Evolutionary conservation across 805 yeast species (phyloP), one percentile per base, ranked within the genome.

Genomic region (Yarrowia sp.): DNA sequence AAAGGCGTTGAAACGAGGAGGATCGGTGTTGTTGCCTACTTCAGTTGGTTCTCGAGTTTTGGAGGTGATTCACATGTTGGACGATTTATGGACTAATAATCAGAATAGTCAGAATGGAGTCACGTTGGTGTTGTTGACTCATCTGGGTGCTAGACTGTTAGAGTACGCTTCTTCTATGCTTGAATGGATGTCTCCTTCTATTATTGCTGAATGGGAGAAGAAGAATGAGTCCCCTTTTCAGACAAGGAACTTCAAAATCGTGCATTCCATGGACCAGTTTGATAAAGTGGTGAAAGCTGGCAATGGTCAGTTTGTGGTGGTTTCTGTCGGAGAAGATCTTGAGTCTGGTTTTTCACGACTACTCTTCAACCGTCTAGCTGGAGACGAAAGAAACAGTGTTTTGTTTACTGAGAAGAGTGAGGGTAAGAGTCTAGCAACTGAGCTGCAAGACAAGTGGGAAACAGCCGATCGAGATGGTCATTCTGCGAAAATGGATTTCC

Each of bases 141-240:
- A 85, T 70, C 86, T 92, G 0, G 96, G 95, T 31, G 84, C 91
- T 3, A 86, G 93, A 71, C 81, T 88, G 4, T 75, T 95, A 65
- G 83, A 88, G 31, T 90, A 89, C 72, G 97, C 98, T 0, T 84
- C 90, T 13, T 88, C 92, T 65, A 89, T 95, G 87, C 77, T 93
- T 33, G 99, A 95, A 77, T 95, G 98, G 98, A 88, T 95, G 92
- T 86, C 96, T 0, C 84, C 93, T 0, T 82, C 87, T n/a, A 82
- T 92, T n/a, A 83, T 90, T 31, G 88, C 89, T 69, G 88, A 86
- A 51, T 92, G 97, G 93, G 96, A 91, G 71, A 78, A 82, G 8
- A 81, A 84, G 67, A 86, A 86, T 64, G 83, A 83, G 64, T 83
- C 88, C 1, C 97, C 98, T 0, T 92, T 93, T 72, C 96, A 89